A percentile compares a stretch with the other conserved stretches of the same genome.
Conservation (phyloP, 2,329 filamentous ascomycete species). For the Thielaviopsis euricoi region DNA sequence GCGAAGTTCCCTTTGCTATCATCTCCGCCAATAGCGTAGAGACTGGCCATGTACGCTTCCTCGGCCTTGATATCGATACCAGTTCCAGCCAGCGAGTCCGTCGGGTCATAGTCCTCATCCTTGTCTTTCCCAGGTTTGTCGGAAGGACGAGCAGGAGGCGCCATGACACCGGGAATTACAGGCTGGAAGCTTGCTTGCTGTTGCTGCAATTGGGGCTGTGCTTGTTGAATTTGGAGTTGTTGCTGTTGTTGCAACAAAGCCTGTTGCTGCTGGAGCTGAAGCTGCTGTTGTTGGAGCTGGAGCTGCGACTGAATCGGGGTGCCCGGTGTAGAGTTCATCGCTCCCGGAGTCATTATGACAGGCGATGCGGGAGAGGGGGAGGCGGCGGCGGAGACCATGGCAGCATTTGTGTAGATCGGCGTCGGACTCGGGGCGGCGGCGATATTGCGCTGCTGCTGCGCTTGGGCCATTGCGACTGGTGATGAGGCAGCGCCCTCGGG, state of each 20-base stretch:
- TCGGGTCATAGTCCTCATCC: conserved; percentile 57
- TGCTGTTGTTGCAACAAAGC: conserved; percentile 5
- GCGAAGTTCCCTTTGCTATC: conserved; percentile 21
- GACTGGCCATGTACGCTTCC: conserved; percentile 59
- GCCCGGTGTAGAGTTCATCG: neutral
- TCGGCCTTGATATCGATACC: conserved; percentile 79
- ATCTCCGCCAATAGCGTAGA: conserved; percentile 27
- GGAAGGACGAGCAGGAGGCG: conserved; percentile 41
- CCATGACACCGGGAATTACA: conserved; percentile 29
- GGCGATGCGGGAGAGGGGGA: conserved; percentile 10
- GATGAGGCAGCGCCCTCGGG: conserved; percentile 13
- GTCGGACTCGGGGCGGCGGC: conserved; percentile 8
- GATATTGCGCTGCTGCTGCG: conserved; percentile 10
- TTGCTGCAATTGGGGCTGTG: neutral
- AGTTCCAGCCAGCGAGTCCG: conserved; percentile 68
- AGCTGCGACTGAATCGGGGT: conserved; percentile 3
- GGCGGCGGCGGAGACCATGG: conserved; percentile 13
- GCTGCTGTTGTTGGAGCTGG: neutral
- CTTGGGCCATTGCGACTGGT: conserved; percentile 13
- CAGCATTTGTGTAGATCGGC: conserved; percentile 14
- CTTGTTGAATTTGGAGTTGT: conserved; percentile 5
- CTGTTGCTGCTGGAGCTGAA: conserved; percentile 6
- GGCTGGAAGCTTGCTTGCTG: conserved; percentile 4
- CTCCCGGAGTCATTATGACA: conserved; percentile 6
- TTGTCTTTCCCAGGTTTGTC: conserved; percentile 46